These are phyloP conservation scores for Populus euphratica DNA, from an alignment of 345 rosid genomes.

Conservation along the genomic window DNA sequence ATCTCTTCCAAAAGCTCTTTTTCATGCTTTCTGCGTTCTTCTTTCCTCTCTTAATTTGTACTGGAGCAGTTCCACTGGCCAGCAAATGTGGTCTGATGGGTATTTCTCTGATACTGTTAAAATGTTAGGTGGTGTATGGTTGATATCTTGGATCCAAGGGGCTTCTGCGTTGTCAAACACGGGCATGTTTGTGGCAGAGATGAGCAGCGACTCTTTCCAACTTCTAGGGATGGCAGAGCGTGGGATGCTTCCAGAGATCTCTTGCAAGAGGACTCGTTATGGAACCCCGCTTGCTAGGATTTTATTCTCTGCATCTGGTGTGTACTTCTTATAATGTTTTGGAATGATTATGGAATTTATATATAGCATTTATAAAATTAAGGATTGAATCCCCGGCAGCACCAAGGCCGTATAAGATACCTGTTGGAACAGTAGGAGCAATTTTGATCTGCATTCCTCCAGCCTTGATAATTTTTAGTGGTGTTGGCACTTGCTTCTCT, in stretches of 20 bases:
- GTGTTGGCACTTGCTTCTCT: slow-evolving; percentile 59
- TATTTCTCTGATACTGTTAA: slow-evolving; percentile 67
- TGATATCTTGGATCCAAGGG: slow-evolving; percentile 71
- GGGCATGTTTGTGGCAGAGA: slow-evolving; percentile 75
- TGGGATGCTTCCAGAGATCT: slow-evolving; percentile 69
- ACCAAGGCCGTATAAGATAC: slow-evolving; percentile 65
- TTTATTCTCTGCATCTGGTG: slow-evolving; percentile 66
- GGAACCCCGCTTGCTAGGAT: slow-evolving; percentile 68
- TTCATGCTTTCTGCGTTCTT: slow-evolving; percentile 54
- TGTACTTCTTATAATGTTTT: slow-evolving; percentile 60
- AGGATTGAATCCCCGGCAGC: slow-evolving; percentile 54
- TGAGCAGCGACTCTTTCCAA: slow-evolving; percentile 85
- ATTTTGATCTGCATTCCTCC: slow-evolving; percentile 69
- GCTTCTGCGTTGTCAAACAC: slow-evolving; percentile 71
- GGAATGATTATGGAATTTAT: slow-evolving; percentile 76
- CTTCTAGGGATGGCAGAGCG: slow-evolving; percentile 78
- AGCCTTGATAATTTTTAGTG: slow-evolving; percentile 43
- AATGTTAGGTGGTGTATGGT: slow-evolving; percentile 65
- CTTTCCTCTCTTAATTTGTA: slow-evolving; percentile 60
- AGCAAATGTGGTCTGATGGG: slow-evolving; percentile 66
- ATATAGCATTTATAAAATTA: slow-evolving; percentile 42
- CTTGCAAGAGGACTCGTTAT: slow-evolving; percentile 51
- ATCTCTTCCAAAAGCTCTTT: slow-evolving; percentile 66
- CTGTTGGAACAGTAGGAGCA: slow-evolving; percentile 58
- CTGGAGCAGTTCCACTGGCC: slow-evolving; percentile 63